Evolutionary conservation across 2,329 filamentous ascomycete species (phyloP), one percentile per base, ranked within the genome.

Genomic region (Colletotrichum gloeosporioides): DNA sequence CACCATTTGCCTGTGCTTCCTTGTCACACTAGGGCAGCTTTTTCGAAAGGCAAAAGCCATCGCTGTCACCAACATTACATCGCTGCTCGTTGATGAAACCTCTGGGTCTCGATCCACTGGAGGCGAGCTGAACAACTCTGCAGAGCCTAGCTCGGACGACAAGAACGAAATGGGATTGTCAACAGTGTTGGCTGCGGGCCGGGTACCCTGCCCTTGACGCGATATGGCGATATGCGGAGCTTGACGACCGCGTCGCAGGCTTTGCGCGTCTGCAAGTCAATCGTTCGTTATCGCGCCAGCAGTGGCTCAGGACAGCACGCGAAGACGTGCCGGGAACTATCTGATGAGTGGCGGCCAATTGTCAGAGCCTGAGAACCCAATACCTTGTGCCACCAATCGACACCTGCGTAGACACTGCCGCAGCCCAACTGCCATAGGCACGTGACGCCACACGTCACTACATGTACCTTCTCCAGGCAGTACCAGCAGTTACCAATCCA

Each of bases 21-120:
- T 18, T 31, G 55, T 59, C 27, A n/a, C n/a, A n/a, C 22, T 31
- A 13, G 55, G 25, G 29, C 55, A 59, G 25, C 15, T 49, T 53
- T 32, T 66, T n/a, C 22, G 13, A 53, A 16, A 53, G 36, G 16
- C 25, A 18, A n/a, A 49, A 22, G 59, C 61, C 61, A 65, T 61
- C 44, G 61, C 49, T 18, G 32, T 71, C 67, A 65, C 67, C 67
- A 49, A 74, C 59, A 75, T 75, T 75, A 61, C 67, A 39, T 75
- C 32, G 70, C 31, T 63, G 59, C 36, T 73, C 62, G 31, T 53
- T 55, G 55, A 39, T 75, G 55, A 73, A 55, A 73, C 73, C 22
- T 25, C 25, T n/a, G 18, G 39, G 62, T 73, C 55, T 73, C 36
- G 34, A 59, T 31, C 36, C 31, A 36, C 63, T 39, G 63, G 36